These are phyloP conservation scores for Cadophora gregata DNA, from an alignment of 2,329 filamentous ascomycete genomes.

Conservation along the genomic window DNA sequence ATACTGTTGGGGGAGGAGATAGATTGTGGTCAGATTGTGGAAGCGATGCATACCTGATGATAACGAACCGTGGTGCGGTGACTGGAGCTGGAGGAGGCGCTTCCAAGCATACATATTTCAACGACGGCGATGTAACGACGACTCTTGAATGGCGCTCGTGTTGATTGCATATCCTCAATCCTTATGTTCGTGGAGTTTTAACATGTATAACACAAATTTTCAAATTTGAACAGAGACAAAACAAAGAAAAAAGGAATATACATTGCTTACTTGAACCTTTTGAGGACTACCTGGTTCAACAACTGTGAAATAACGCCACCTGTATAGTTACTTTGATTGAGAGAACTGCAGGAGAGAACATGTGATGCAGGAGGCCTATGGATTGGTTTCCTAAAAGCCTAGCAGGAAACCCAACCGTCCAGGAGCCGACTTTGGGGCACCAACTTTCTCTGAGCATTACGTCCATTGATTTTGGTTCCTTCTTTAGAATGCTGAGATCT, in stretches of 20 bases:
- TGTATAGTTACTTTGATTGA: too few relatives aligned
- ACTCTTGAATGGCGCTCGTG: constrained; percentile 7
- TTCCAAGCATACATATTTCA: constrained; percentile 13
- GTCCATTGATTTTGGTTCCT: too few relatives aligned
- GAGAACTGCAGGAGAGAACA: too few relatives aligned
- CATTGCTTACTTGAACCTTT: not conserved
- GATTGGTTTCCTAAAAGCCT: too few relatives aligned
- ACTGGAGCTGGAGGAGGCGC: not conserved
- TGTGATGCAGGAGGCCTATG: too few relatives aligned
- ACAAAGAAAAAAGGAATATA: not conserved
- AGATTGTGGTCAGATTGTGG: constrained; percentile 9
- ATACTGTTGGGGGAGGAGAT: not conserved
- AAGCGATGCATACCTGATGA: constrained; percentile 3
- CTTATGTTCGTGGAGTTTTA: not conserved
- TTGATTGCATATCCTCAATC: not conserved
- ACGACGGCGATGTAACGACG: not conserved
- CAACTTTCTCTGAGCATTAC: too few relatives aligned
- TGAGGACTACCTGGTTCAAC: too few relatives aligned
- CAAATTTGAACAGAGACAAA: not conserved
- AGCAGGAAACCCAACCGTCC: too few relatives aligned
- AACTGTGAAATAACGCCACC: too few relatives aligned
- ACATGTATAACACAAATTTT: not conserved
- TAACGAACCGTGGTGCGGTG: constrained; percentile 3
- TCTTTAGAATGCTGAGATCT: too few relatives aligned
- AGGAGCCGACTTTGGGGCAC: too few relatives aligned